Conservation (phyloP, 768 basidiomycete species). For the Mycena kentingensis region DNA sequence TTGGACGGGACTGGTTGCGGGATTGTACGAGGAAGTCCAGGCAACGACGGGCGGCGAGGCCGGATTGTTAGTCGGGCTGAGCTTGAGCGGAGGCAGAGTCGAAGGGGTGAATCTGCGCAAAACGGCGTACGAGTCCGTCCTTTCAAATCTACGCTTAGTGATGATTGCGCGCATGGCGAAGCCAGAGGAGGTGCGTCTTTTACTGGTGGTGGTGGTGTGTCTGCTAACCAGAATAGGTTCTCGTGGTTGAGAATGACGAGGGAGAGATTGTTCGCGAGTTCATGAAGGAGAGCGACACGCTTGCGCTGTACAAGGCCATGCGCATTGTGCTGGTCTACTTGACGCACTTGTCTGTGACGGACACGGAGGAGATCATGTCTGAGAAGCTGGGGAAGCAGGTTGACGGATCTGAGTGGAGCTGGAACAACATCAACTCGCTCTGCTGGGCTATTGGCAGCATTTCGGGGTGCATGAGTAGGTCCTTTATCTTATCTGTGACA, state of each 20-base stretch:
- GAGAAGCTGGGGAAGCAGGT: slow-evolving; percentile 98
- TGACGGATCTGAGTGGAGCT: slow-evolving; percentile 97
- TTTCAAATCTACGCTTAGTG: slow-evolving; percentile 90
- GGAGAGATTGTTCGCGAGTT: slow-evolving; percentile 99
- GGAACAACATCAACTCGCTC: slow-evolving; percentile 97
- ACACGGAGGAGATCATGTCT: slow-evolving; percentile 95
- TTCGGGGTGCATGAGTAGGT: slow-evolving; percentile 97
- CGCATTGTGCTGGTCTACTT: slow-evolving; percentile 96
- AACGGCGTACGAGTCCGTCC: slow-evolving; percentile 92
- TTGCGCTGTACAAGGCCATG: slow-evolving; percentile 99
- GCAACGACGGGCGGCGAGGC: slow-evolving; percentile 84
- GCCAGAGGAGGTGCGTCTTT: slow-evolving; percentile 83
- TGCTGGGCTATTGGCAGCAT: slow-evolving; percentile 99
- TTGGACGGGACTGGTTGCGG: slow-evolving; percentile 92
- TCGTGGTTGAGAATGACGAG: slow-evolving; percentile 99
- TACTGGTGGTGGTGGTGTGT: slow-evolving; percentile 1
- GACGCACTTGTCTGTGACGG: slow-evolving; percentile 92
- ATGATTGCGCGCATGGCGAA: slow-evolving; percentile 99
- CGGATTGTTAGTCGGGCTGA: slow-evolving; percentile 87
- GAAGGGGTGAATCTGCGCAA: slow-evolving; percentile 82
- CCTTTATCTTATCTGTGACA: neutral
- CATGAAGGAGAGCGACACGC: slow-evolving; percentile 98
- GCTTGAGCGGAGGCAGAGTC: slow-evolving; percentile 68
- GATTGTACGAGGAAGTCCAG: slow-evolving; percentile 96
- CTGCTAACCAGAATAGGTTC: slow-evolving; percentile 55